Evolutionary conservation across 2,329 filamentous ascomycete genomes (phyloP), one percentile per base, ranked within the genome.

Genomic region (Cytospora schulzeri): DNA sequence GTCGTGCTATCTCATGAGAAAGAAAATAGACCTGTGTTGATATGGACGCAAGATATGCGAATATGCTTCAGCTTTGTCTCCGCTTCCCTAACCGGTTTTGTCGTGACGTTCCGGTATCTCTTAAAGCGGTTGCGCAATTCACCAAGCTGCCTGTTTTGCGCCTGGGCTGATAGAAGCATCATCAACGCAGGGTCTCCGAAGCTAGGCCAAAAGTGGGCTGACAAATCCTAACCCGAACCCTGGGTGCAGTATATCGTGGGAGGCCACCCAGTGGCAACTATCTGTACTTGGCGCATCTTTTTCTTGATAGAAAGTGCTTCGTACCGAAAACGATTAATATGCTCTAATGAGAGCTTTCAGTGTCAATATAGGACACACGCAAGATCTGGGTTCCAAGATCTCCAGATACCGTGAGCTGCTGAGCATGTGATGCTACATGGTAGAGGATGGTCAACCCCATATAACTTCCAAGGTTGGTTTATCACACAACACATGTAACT

Each of bases 1-100:
- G 60, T 57, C 66, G 67, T 64, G 55, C 62, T 68, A 64, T 66
- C 50, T 67, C 63, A 61, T 63, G 33, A n/a, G 60, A 52, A 48
- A 45, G 35, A 22, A 28, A 28, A 1, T 60, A 1, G 67, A 68
- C 19, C 48, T 31, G 26, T 19, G n/a, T 26, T 53, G 19, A n/a
- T 17, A 53, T 31, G 26, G 15, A 53, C 31, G 51, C 12, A 53
- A n/a, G 1, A 31, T 29, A 41, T 53, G 24, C 14, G 26, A 53
- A 14, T 53, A 53, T 53, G 14, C 31, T 7, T n/a, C 31, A 24
- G 22, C n/a, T 3, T 14, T 48, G 45, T 24, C 45, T 48, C 45
- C 45, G 45, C 14, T 48, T 22, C 45, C n/a, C 8, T 48, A n/a
- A 19, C 45, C 4, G 45, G n/a, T 24, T n/a, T 48, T 9, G 45